These are phyloP conservation scores for Oryza meridionalis DNA, from an alignment of 176 grass and related monocot species.

Conservation along the genomic window DNA sequence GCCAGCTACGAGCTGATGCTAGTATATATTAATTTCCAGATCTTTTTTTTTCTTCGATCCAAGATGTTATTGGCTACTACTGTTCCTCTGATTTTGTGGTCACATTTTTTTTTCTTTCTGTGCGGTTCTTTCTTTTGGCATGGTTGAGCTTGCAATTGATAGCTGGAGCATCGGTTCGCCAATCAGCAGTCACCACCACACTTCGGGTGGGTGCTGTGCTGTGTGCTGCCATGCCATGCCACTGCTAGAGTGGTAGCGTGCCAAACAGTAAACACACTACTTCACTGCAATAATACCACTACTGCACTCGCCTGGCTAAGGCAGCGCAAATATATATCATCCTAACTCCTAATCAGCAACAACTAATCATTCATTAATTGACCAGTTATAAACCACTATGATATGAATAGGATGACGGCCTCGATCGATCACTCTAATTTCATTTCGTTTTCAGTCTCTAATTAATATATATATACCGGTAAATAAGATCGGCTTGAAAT, in stretches of 20 bases:
- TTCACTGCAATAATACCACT: neutral
- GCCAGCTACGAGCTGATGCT: neutral
- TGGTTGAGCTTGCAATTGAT: neutral
- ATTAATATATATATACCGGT: neutral
- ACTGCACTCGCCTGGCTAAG: neutral
- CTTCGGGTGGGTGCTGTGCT: neutral
- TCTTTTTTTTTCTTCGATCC: neutral
- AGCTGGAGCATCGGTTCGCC: constrained; percentile 9
- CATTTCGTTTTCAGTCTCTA: neutral
- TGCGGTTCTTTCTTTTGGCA: constrained; percentile 20
- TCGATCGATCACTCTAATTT: neutral
- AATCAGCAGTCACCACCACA: constrained; percentile 14
- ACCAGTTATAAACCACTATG: neutral
- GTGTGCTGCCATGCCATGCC: neutral
- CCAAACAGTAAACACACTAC: neutral
- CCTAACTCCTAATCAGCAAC: neutral
- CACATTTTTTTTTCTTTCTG: neutral
- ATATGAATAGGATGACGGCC: neutral
- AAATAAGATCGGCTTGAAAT: constrained; percentile 9
- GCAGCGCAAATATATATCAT: neutral
- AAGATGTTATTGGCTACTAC: constrained; percentile 4
- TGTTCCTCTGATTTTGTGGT: constrained; percentile 49
- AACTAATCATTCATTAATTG: neutral
- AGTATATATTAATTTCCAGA: constrained; percentile 1
- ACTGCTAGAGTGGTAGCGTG: constrained; percentile 1